Conservation (phyloP, 371 early-diverging fungal species). For the Syncephalastrum monosporum region DNA sequence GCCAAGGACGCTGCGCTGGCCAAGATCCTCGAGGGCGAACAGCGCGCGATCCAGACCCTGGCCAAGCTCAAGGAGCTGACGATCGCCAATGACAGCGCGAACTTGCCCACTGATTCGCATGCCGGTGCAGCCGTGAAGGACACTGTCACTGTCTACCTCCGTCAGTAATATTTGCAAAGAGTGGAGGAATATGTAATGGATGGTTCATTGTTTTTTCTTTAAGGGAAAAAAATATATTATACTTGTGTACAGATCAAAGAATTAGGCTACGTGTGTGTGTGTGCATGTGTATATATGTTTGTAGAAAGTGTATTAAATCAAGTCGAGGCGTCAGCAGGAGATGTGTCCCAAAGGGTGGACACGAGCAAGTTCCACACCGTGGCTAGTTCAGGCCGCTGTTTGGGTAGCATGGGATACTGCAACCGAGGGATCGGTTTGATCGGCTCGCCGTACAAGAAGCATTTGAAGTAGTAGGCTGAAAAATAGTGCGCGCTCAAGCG, state of each 20-base stretch:
- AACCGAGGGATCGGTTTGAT: conserved; percentile 60
- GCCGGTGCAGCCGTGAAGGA: conserved; percentile 33
- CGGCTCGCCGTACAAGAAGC: conserved; percentile 60
- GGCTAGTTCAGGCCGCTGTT: too few relatives aligned
- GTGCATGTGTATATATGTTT: too few relatives aligned
- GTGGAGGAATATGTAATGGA: neutral
- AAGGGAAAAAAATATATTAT: too few relatives aligned
- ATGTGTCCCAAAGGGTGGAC: too few relatives aligned
- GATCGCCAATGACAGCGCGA: conserved; percentile 34
- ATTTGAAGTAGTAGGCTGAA: conserved; percentile 53
- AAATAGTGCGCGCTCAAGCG: conserved; percentile 61
- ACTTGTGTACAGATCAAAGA: too few relatives aligned
- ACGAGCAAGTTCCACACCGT: too few relatives aligned
- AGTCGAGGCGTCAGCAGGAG: too few relatives aligned
- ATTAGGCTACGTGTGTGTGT: too few relatives aligned
- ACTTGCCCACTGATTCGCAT: conserved; percentile 74
- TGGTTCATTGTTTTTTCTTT: too few relatives aligned
- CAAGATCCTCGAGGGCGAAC: conserved; percentile 45
- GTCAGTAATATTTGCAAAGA: conserved; percentile 16
- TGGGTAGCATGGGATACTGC: conserved; percentile 21
- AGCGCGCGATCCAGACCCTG: conserved; percentile 61
- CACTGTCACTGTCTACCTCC: conserved; percentile 33
- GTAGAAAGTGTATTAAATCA: too few relatives aligned
- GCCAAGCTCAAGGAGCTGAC: conserved; percentile 69
- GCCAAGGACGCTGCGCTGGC: conserved; percentile 20